A percentile compares a stretch with the other conserved stretches of the same genome.
phyloP scores from a whole-genome alignment of 208 protist species.

The Phytomonas serpens region DNA sequence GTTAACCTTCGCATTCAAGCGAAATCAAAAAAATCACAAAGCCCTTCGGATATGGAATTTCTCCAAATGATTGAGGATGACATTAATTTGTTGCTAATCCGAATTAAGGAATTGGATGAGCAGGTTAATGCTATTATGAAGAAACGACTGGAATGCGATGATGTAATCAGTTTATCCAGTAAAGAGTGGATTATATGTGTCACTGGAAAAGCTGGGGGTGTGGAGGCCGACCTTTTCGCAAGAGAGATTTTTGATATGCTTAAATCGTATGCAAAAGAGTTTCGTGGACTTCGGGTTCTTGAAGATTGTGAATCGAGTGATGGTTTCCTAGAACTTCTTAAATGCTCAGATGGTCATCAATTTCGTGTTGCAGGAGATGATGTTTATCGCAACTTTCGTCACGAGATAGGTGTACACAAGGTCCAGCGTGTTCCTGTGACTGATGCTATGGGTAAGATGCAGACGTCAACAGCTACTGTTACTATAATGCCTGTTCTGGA shows the following conservation, averaged over 20 bases:
- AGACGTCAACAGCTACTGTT: slow-evolving; percentile 83
- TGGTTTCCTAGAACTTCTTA: slow-evolving; percentile 1
- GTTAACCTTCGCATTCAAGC: slow-evolving; percentile 35
- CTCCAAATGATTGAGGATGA: slow-evolving; percentile 70
- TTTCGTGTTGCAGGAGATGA: slow-evolving; percentile 52
- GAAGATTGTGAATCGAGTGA: slow-evolving; percentile 21
- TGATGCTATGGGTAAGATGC: slow-evolving; percentile 83
- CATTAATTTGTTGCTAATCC: slow-evolving; percentile 26
- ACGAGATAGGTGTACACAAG: slow-evolving; percentile 89
- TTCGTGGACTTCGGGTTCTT: slow-evolving; percentile 19
- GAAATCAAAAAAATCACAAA: slow-evolving; percentile 9
- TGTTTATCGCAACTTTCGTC: slow-evolving; percentile 73
- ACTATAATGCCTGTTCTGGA: slow-evolving; percentile 83
- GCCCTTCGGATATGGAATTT: slow-evolving; percentile 57
- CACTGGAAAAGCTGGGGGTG: slow-evolving; percentile 72
- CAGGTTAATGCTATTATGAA: slow-evolving; percentile 56
- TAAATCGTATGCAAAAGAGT: slow-evolving; percentile 45
- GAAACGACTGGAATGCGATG: slow-evolving; percentile 51
- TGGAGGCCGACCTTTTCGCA: slow-evolving; percentile 85
- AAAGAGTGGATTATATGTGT: slow-evolving; percentile 60
- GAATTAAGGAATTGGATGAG: slow-evolving; percentile 39
- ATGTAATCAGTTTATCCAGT: slow-evolving; percentile 65
- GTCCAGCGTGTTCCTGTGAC: slow-evolving; percentile 89
- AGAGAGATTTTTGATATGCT: slow-evolving; percentile 72
- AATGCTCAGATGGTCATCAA: slow-evolving; percentile 5